A percentile compares a stretch with the other conserved stretches of the same genome.
Evolutionary conservation across 2,329 filamentous ascomycete genomes (phyloP).

Genomic region (Diaporthe sp.): DNA sequence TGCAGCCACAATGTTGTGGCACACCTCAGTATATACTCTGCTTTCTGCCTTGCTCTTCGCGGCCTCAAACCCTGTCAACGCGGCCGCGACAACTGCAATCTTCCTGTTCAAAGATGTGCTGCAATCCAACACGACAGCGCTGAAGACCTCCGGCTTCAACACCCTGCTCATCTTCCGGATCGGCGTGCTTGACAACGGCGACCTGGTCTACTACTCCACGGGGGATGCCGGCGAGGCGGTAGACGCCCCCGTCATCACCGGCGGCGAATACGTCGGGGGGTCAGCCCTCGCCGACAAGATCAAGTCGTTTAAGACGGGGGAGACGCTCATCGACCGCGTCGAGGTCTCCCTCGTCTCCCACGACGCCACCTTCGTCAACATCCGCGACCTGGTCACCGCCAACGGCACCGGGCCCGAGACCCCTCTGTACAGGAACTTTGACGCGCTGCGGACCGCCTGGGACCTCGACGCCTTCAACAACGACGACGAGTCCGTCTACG

Average conservation of each 20-base stretch:
- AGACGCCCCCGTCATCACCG: conserved; percentile 27
- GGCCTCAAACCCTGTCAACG: background rate
- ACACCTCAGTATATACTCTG: background rate
- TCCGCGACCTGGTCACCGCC: conserved; percentile 49
- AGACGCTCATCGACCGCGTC: conserved; percentile 50
- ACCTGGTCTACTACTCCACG: conserved; percentile 39
- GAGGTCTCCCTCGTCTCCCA: conserved; percentile 48
- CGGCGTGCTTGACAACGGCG: conserved; percentile 36
- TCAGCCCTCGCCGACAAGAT: conserved; percentile 58
- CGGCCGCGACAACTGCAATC: conserved; percentile 6
- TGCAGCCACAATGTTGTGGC: conserved; percentile 10
- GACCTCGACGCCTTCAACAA: conserved; percentile 57
- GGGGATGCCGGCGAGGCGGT: conserved; percentile 35
- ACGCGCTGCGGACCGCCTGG: conserved; percentile 52
- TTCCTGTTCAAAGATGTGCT: conserved; percentile 31
- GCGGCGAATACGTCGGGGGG: conserved; percentile 34
- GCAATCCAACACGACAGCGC: conserved; percentile 37
- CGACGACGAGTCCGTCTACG: conserved; percentile 56
- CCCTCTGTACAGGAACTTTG: conserved; percentile 52
- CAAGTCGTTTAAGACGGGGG: conserved; percentile 50
- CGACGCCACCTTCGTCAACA: conserved; percentile 52
- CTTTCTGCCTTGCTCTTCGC: background rate
- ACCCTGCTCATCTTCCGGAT: conserved; percentile 38
- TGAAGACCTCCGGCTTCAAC: conserved; percentile 37
- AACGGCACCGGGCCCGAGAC: conserved; percentile 49